Base-by-base conservation (phyloP, 495 filamentous ascomycete species). In the Penicillium turbatum region DNA sequence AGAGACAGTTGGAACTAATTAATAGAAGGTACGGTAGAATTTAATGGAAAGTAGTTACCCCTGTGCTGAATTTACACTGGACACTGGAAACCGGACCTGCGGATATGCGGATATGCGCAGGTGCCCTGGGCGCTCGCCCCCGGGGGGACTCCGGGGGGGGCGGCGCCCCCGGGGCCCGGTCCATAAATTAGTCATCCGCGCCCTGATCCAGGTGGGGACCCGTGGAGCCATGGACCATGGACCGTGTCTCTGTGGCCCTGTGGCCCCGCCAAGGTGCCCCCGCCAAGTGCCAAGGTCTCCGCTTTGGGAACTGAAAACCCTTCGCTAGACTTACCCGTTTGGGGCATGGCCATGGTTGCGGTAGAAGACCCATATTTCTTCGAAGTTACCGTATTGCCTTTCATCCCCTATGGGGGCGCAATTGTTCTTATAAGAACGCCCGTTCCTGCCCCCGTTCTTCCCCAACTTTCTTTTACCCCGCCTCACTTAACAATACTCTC, bases 221-320 rank as follows among this genome's bases (percentile, higher is more conserved):
- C 6, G 11, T 17, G 12, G 13, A 21, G 30, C 15, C 27, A 39
- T 39, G 26, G 19, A 44, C 21, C 21, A 24, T 24, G 4, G 4
- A 24, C 21, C n/a, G n/a, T n/a, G n/a, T n/a, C n/a, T n/a, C n/a
- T 24, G 50, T 38, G 45, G 38, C 27, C 32, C 10, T 11, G 16
- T 19, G 30, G 21, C 10, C 46, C 13, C n/a, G 38, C 38, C 37
- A 40, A 52, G 37, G 4, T 21, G 26, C 21, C 10, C 13, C 37
- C 55, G 55, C 55, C 55, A 57, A 57, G 49, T 9, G 55, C 55
- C 55, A 57, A 57, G 55, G 1, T 51, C 48, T 56, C 36, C 54
- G 39, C 48, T 5, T 56, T 19, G 38, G 40, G 39, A 46, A 48
- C 34, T 51, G 36, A 3, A 53, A 12, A 34, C 50, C 15, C 36